Conservation (phyloP, 768 basidiomycete species). For the Auricularia sp. region DNA sequence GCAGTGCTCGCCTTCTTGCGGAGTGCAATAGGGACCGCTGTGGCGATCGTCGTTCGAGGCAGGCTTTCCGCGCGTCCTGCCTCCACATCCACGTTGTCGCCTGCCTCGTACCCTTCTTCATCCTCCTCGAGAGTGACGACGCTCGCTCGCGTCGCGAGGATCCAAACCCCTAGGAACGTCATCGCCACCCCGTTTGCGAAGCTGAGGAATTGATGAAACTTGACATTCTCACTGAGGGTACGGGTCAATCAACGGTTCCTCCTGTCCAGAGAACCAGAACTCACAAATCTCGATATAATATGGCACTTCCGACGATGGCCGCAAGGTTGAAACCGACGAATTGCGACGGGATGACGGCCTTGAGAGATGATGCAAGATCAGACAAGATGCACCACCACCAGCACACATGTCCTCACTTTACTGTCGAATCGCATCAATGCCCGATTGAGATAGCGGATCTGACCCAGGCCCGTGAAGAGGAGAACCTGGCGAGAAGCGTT, state of each 20-base stretch:
- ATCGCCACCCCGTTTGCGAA: conserved; percentile 81
- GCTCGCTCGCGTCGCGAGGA: conserved; percentile 45
- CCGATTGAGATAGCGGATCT: conserved; percentile 74
- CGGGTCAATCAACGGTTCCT: neutral
- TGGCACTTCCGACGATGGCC: conserved; percentile 84
- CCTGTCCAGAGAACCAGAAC: neutral
- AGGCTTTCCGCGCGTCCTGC: conserved; percentile 4
- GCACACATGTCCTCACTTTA: conserved; percentile 42
- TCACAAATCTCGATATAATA: conserved; percentile 85
- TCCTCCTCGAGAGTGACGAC: conserved; percentile 17
- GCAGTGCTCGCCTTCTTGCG: neutral
- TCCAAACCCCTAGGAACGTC: conserved; percentile 84
- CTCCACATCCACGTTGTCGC: conserved; percentile 1
- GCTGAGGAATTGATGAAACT: conserved; percentile 72
- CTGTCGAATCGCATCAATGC: conserved; percentile 90
- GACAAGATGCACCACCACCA: neutral
- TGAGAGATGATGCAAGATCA: conserved; percentile 4
- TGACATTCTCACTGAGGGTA: conserved; percentile 39
- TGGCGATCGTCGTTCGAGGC: neutral
- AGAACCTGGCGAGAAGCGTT: conserved; percentile 41
- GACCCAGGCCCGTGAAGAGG: conserved; percentile 63
- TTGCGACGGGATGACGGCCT: conserved; percentile 90
- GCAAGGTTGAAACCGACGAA: conserved; percentile 93
- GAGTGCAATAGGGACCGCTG: neutral
- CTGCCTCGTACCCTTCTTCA: conserved; percentile 21